Evolutionary conservation across 352 stramenopile genomes (phyloP).

Genomic region (Pythium dissotocum): DNA sequence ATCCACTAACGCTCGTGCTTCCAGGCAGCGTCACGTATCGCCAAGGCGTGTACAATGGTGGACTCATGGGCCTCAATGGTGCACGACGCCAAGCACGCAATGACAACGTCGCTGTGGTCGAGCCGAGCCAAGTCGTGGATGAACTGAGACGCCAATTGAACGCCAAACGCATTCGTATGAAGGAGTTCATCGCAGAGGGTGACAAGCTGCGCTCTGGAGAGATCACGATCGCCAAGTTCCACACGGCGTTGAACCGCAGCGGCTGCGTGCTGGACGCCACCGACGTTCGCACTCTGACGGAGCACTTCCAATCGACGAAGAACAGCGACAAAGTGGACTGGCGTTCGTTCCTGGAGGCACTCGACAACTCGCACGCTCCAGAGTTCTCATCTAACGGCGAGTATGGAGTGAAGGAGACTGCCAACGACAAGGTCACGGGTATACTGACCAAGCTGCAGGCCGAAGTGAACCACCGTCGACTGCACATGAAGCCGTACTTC

Average conservation of each 20-base stretch:
- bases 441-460: conserved; percentile 49
- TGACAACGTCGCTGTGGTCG: conserved; percentile 24
- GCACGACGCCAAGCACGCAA: conserved; percentile 38
- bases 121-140: conserved; percentile 49
- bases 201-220: conserved; percentile 80
- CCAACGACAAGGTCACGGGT: conserved; percentile 32
- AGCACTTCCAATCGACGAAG: conserved; percentile 58
- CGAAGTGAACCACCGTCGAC: conserved; percentile 60
- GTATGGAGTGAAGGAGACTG: not conserved
- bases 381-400: not conserved
- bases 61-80: conserved; percentile 28
- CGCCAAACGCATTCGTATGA: conserved; percentile 71
- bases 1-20: conserved; percentile 34
- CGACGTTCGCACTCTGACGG: conserved; percentile 64
- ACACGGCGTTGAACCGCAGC: conserved; percentile 82
- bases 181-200: conserved; percentile 80
- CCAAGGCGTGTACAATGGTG: conserved; percentile 52
- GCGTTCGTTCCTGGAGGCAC: conserved; percentile 60
- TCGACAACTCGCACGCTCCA: conserved; percentile 36
- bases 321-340: conserved; percentile 81
- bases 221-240: conserved; percentile 84
- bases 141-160: conserved; percentile 67
- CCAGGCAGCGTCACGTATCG: conserved; percentile 63
- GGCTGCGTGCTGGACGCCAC: conserved; percentile 63
- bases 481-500: conserved; percentile 89